These are phyloP conservation scores for Claviceps digitariae DNA, from an alignment of 2,329 filamentous ascomycete genomes.

Conservation along the genomic window DNA sequence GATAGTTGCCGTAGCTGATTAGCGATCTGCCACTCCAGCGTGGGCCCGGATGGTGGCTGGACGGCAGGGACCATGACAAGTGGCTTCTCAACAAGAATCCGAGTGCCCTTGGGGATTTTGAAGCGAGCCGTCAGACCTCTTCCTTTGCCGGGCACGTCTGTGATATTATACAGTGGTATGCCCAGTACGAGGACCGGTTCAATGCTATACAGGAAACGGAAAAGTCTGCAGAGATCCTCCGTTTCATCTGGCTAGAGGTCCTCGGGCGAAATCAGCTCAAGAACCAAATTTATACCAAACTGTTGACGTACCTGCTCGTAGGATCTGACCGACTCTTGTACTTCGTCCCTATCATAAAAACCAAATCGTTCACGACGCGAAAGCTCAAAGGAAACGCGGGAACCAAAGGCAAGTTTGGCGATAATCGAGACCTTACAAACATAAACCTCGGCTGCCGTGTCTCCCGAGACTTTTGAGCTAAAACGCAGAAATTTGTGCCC, in stretches of 20 bases:
- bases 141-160: not conserved
- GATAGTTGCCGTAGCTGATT: not conserved
- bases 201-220: not conserved
- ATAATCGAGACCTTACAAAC: not conserved
- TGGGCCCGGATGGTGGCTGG: no score
- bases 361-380: not conserved
- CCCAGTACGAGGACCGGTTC: no score
- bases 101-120: not conserved
- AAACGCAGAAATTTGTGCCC: constrained; percentile 2
- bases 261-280: no score
- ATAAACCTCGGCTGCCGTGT: not conserved
- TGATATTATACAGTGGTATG: not conserved
- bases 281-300: not conserved
- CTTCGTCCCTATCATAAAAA: not conserved
- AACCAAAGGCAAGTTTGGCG: not conserved
- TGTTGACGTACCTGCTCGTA: not conserved
- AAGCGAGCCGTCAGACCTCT: not conserved
- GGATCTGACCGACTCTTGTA: not conserved
- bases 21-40: not conserved
- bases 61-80: not conserved
- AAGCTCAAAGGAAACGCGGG: not conserved
- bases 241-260: not conserved
- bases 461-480: not conserved
- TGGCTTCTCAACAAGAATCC: not conserved
- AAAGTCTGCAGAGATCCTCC: not conserved